phyloP scores from a whole-genome alignment of 2,329 filamentous ascomycete species.

The Venturia asperata region DNA sequence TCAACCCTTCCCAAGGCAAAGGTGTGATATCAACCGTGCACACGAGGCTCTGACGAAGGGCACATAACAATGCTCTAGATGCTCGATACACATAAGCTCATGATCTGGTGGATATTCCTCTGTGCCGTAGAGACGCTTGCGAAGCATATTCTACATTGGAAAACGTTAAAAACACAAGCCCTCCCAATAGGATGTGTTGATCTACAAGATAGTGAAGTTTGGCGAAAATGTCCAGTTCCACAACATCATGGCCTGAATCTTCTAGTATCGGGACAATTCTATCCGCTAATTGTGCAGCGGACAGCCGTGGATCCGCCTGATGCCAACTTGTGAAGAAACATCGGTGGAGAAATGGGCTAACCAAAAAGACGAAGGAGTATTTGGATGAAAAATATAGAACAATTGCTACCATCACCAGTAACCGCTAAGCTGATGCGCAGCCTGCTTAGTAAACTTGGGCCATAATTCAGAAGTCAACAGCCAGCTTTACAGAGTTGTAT shows the following conservation, averaged over 20 bases:
- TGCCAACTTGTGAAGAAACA: too few relatives aligned
- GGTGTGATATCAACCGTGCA: conserved; percentile 2
- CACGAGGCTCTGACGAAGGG: neutral
- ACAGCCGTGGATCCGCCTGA: too few relatives aligned
- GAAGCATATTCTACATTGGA: conserved; percentile 1
- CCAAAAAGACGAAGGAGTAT: too few relatives aligned
- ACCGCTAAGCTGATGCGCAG: too few relatives aligned
- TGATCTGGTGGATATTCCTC: conserved; percentile 1
- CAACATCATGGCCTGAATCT: neutral
- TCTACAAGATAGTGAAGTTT: conserved; percentile 7
- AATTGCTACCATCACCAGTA: too few relatives aligned
- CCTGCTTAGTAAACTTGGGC: too few relatives aligned
- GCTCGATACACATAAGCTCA: neutral
- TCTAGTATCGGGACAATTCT: neutral
- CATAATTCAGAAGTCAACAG: too few relatives aligned
- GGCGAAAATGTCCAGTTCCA: neutral
- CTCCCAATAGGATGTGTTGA: neutral
- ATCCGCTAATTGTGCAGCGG: neutral
- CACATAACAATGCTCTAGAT: conserved; percentile 2
- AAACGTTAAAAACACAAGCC: too few relatives aligned
- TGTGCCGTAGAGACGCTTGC: neutral
- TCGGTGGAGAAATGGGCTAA: too few relatives aligned
- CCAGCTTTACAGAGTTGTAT: too few relatives aligned
- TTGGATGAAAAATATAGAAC: too few relatives aligned
- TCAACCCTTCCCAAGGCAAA: neutral